Evolutionary conservation across 805 yeast species (phyloP), one percentile per base, ranked within the genome.

Genomic region (Lachancea meyersii): DNA sequence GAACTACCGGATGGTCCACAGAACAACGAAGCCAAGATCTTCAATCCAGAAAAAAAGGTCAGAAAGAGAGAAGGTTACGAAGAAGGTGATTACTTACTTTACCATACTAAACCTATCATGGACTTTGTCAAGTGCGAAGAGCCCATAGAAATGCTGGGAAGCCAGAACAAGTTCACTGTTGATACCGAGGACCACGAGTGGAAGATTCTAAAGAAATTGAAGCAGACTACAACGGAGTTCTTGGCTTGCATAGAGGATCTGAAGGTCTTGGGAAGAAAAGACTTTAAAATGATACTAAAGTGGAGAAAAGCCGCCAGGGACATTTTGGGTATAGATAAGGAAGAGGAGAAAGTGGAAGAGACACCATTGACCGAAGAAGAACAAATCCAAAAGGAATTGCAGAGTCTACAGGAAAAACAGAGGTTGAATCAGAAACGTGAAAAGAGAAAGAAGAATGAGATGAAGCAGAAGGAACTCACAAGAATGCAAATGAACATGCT

Each of bases 401-500:
- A 76, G 31, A 78, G 74, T n/a, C 65, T 89, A 52, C 75, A 79
- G 43, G 87, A 79, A 22, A 84, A 77, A 52, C 87, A 84, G 50
- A 74, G 78, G 52, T 73, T 80, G 50, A 77, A 79, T 52, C 67
- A 66, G 37, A 89, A 82, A 63, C 79, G 97, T 58, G 95, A 83
- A 52, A 86, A 81, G 64, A 81, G 96, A 63, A 79, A 73, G 53
- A 76, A 76, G 42, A 88, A 93, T 61, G 96, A 89, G 65, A 51
- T 64, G 48, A 87, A 86, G 57, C 96, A 87, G 61, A 86, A 84
- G 63, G 97, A 91, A 60, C 77, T 91, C 37, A 72, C 75, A 38
- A 78, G 97, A 69, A 82, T 87, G 85, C 97, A 93, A 68, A 82
- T 93, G 91, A 86, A 86, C 63, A 89, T 93, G 96, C 70, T 85